Evolutionary conservation across 176 grass and related monocot species (phyloP).

Genomic region (Coix lacrymajobi): DNA sequence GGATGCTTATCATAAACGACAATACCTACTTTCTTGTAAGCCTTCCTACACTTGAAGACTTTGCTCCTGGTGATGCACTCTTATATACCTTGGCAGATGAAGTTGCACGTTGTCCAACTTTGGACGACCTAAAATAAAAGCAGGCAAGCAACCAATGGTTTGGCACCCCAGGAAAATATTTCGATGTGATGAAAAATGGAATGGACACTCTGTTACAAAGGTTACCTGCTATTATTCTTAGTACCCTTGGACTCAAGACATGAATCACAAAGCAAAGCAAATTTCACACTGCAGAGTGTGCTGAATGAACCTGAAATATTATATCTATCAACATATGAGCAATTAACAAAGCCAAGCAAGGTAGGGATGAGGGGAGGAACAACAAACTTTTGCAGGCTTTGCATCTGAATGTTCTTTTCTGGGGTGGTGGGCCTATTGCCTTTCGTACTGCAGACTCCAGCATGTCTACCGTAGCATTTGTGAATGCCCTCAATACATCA

Average conservation of each 20-base stretch:
- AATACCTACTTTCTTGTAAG: constrained; percentile 66
- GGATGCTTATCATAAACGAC: neutral
- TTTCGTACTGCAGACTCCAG: too few relatives aligned
- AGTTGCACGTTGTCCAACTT: constrained; percentile 2
- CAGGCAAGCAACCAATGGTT: neutral
- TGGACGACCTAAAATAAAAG: constrained; percentile 41
- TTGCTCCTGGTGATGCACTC: constrained; percentile 36
- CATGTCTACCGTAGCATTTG: too few relatives aligned
- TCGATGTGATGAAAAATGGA: neutral
- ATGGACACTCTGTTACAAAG: constrained; percentile 2
- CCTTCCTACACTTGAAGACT: constrained; percentile 35
- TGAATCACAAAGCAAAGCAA: constrained; percentile 52
- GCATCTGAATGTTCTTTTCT: too few relatives aligned
- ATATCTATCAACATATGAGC: too few relatives aligned
- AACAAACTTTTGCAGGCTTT: too few relatives aligned
- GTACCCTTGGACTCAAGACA: constrained; percentile 44
- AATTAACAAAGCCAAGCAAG: too few relatives aligned
- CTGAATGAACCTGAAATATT: constrained; percentile 49
- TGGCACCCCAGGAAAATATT: neutral
- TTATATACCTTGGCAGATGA: constrained; percentile 37
- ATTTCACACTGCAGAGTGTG: constrained; percentile 39
- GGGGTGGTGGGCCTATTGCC: too few relatives aligned
- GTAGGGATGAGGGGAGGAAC: too few relatives aligned
- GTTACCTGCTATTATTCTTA: constrained; percentile 26
- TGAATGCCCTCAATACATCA: too few relatives aligned